Base-by-base conservation (phyloP, 1,139 yeast genomes). In the Meyerozyma athensensis region DNA sequence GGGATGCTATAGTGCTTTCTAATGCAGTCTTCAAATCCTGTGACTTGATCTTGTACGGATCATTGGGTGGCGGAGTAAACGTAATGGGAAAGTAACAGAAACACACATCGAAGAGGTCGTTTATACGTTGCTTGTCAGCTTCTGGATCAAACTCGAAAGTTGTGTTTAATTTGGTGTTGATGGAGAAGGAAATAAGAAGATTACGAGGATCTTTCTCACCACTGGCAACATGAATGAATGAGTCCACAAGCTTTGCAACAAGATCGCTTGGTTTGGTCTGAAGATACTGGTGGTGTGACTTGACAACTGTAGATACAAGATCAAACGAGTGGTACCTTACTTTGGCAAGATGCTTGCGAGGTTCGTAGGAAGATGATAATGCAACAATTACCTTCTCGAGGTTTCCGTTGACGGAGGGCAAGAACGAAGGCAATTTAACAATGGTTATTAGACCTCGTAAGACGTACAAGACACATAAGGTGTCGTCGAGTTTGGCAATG, bases 51-150 rank as follows among this genome's bases (percentile, higher is more conserved):
- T 81, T 79, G 56, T 89, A 87, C 0, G 96, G 96, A 57, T 90
- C 96, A 54, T 86, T 82, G 41, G 84, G 79, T 1, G 97, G 96
- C 2, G 98, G 97, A 43, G 81, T 82, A 61, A 94, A 94, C 1
- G 97, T 85, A 37, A 94, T 90, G 4, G 99, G 99, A 62, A 90
- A 94, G 62, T 94, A 94, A 58, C 98, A 92, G 56, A 92, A 92
- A 30, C 89, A 72, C 26, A 86, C 79, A 55, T 94, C 98, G 54
- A 90, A 92, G 41, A 92, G 59, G 19, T 86, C 87, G 24, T 59
- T 55, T 31, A 68, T 42, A 37, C 52, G 56, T 35, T 50, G 56
- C 39, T 58, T 56, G 43, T 81, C 81, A 19, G 67, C 59, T 3
- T 59, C 52, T 12, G 45, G 33, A 26, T 67, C 65, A 36, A 79